A percentile compares a stretch with the other conserved stretches of the same genome.
These are phyloP conservation scores for Globisporangium orthogonon DNA, from an alignment of 352 stramenopile species.

Conservation along the genomic window DNA sequence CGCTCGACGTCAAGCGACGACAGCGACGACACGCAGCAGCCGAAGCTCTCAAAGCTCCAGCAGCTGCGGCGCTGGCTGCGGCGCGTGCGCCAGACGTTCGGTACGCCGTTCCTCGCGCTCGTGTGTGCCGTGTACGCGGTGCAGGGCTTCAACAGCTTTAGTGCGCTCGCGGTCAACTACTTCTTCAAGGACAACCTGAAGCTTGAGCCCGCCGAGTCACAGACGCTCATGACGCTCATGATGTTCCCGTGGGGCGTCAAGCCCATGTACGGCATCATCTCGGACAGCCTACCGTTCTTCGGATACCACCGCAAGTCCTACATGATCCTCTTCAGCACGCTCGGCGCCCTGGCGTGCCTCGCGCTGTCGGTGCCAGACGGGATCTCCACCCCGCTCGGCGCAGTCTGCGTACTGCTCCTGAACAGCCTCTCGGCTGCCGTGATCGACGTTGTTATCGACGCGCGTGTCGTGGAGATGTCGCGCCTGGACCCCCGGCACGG, in stretches of 20 bases:
- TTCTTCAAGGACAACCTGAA: conserved; percentile 96
- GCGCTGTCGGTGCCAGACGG: conserved; percentile 43
- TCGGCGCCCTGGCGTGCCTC: conserved; percentile 55
- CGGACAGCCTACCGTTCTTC: conserved; percentile 92
- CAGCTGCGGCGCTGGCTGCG: conserved; percentile 45
- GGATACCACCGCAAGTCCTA: conserved; percentile 94
- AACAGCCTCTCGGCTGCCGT: conserved; percentile 88
- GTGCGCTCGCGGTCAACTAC: conserved; percentile 91
- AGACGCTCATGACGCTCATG: conserved; percentile 91
- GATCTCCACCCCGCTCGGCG: conserved; percentile 47
- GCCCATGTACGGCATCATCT: conserved; percentile 95
- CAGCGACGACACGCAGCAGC: conserved; percentile 7
- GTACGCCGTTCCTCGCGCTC: conserved; percentile 60
- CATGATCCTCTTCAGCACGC: conserved; percentile 85
- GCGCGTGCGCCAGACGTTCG: conserved; percentile 56
- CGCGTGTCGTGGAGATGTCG: conserved; percentile 94
- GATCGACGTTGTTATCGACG: conserved; percentile 96
- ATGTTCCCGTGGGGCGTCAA: conserved; percentile 95
- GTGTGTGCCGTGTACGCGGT: conserved; percentile 90
- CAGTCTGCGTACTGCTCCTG: conserved; percentile 63
- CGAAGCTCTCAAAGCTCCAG: conserved; percentile 19
- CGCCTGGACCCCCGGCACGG: conserved; percentile 77
- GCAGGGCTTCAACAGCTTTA: conserved; percentile 92
- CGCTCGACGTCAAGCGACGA: conserved; percentile 10
- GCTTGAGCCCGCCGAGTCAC: conserved; percentile 90